Conservation (phyloP, 345 rosid genomes). For the Eutrema japonicum region DNA sequence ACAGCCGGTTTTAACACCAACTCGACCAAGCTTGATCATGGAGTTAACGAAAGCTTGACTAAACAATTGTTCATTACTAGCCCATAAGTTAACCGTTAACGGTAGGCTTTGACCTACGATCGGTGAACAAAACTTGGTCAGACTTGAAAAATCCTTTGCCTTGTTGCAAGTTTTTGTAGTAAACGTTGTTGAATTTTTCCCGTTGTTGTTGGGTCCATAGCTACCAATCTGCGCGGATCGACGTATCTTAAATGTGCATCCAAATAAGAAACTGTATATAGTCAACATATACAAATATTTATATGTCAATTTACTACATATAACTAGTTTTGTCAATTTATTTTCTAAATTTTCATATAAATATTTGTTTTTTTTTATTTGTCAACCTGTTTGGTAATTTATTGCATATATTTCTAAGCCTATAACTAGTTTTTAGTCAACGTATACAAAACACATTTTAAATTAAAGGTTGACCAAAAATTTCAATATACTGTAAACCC, state of each 20-base stretch:
- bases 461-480: too few relatives aligned
- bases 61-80: conserved; percentile 47
- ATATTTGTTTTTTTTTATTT: too few relatives aligned
- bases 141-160: conserved; percentile 77
- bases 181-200: conserved; percentile 57
- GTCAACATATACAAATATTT: too few relatives aligned
- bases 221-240: conserved; percentile 54
- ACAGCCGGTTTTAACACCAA: conserved; percentile 60
- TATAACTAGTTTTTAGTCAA: too few relatives aligned
- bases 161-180: conserved; percentile 65
- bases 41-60: conserved; percentile 58
- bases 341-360: too few relatives aligned
- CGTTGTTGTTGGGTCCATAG: conserved; percentile 78
- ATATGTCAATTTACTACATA: too few relatives aligned
- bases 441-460: too few relatives aligned
- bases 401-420: too few relatives aligned
- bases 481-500: too few relatives aligned
- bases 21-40: conserved; percentile 68
- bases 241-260: conserved; percentile 37
- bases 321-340: too few relatives aligned
- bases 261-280: too few relatives aligned
- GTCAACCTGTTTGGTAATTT: too few relatives aligned
- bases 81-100: conserved; percentile 67
- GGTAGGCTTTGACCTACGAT: conserved; percentile 55
- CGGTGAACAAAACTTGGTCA: conserved; percentile 64